Percentiles rank a stretch among this genome's conserved stretches.
Conservation (phyloP, 2,329 filamentous ascomycete genomes). For the Hirsutella thompsonii region DNA sequence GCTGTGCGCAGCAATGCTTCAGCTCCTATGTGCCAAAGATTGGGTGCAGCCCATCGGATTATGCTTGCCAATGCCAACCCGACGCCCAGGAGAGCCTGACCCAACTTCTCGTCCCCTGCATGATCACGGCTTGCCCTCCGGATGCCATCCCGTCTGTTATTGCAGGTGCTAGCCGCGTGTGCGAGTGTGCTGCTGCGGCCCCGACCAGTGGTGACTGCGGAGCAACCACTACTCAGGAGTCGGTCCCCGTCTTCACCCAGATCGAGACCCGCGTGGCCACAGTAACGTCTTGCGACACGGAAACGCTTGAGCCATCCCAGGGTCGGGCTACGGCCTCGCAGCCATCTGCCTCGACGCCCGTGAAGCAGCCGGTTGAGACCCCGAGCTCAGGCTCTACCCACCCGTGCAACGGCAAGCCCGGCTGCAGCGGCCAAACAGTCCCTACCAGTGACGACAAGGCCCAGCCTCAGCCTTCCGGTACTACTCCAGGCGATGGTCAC, state of each 20-base stretch:
- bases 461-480: not conserved
- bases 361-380: not conserved
- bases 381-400: not conserved
- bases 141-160: conserved; percentile 12
- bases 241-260: not conserved
- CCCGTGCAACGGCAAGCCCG: not conserved
- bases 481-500: not conserved
- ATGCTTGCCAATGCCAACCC: conserved; percentile 14
- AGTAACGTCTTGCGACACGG: not conserved
- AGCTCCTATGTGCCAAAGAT: conserved; percentile 11
- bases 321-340: too few relatives aligned
- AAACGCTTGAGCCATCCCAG: not conserved
- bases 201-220: conserved; percentile 2
- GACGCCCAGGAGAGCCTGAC: conserved; percentile 11
- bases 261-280: not conserved
- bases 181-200: conserved; percentile 8
- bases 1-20: conserved; percentile 15
- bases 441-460: not conserved
- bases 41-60: conserved; percentile 14
- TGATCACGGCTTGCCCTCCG: conserved; percentile 12
- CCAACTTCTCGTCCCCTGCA: conserved; percentile 13
- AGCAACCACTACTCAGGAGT: not conserved
- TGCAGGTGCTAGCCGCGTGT: conserved; percentile 12
- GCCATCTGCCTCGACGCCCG: too few relatives aligned
- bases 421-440: not conserved